Conservation (phyloP, 768 basidiomycete genomes). For the Suillus clintonianus region DNA sequence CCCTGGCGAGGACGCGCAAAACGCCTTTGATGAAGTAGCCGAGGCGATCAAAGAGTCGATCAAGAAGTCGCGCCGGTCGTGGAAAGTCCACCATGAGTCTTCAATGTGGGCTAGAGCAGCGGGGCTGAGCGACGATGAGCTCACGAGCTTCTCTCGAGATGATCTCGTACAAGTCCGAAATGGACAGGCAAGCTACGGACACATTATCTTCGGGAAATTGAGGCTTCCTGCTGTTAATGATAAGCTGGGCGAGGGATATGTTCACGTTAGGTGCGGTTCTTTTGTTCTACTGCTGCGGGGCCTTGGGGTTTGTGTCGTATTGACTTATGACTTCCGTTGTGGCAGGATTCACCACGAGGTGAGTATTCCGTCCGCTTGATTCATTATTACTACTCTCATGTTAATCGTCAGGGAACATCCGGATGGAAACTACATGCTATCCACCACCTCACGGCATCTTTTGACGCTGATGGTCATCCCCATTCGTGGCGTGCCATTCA, state of each 20-base stretch:
- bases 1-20: constrained; percentile 61
- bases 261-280: constrained; percentile 65
- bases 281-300: neutral
- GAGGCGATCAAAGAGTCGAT: constrained; percentile 65
- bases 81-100: constrained; percentile 60
- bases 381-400: neutral
- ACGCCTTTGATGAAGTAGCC: constrained; percentile 62
- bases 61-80: constrained; percentile 62
- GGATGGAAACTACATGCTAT: constrained; percentile 3
- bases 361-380: neutral
- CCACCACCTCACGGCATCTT: neutral
- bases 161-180: constrained; percentile 52
- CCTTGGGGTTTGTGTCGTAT: neutral
- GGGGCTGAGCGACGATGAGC: constrained; percentile 50
- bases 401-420: neutral
- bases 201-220: constrained; percentile 76
- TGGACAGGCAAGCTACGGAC: constrained; percentile 64
- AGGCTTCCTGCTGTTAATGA: constrained; percentile 68
- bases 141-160: constrained; percentile 49
- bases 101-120: constrained; percentile 66
- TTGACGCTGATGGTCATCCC: constrained; percentile 47
- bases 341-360: constrained; percentile 4
- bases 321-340: neutral
- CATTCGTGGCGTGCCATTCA: constrained; percentile 69
- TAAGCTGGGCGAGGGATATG: constrained; percentile 58